Conservation (phyloP, 1,284 basidiomycete genomes). For the Apiotrichum veenhuisii region DNA sequence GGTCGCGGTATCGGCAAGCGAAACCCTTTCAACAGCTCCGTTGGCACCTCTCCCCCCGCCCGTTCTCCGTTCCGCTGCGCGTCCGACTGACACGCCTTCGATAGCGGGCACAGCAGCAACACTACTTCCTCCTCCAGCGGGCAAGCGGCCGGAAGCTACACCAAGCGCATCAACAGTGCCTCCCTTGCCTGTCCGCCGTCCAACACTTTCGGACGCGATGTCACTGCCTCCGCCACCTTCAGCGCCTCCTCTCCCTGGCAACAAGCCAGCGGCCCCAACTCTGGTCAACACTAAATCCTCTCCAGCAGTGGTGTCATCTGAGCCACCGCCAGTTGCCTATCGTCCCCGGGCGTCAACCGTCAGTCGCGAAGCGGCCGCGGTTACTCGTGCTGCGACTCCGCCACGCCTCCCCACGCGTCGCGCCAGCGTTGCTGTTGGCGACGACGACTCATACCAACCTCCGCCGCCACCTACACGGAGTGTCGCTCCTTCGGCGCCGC, state of each 20-base stretch:
- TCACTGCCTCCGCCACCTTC: not conserved
- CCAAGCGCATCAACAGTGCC: not conserved
- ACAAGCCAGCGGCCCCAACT: constrained; percentile 25
- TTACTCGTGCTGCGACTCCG: not conserved
- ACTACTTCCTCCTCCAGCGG: not conserved
- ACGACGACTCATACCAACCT: not conserved
- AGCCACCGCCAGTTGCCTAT: constrained; percentile 19
- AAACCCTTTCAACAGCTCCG: not conserved
- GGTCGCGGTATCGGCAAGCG: not conserved
- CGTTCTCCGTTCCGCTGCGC: not conserved
- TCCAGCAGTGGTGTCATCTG: not conserved
- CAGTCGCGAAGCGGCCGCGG: not conserved
- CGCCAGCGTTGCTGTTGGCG: not conserved
- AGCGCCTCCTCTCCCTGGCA: constrained; percentile 27
- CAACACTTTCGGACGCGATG: not conserved
- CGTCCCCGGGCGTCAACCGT: constrained; percentile 9
- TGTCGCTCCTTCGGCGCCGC: not conserved
- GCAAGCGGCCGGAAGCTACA: not conserved
- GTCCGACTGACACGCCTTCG: not conserved
- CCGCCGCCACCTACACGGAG: constrained; percentile 26
- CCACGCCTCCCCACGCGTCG: constrained; percentile 15
- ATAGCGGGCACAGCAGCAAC: no score
- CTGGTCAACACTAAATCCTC: not conserved
- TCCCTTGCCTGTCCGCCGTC: not conserved
- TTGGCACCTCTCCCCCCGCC: not conserved